phyloP scores from a whole-genome alignment of 2,329 filamentous ascomycete genomes.

The Scedosporium minutisporum region DNA sequence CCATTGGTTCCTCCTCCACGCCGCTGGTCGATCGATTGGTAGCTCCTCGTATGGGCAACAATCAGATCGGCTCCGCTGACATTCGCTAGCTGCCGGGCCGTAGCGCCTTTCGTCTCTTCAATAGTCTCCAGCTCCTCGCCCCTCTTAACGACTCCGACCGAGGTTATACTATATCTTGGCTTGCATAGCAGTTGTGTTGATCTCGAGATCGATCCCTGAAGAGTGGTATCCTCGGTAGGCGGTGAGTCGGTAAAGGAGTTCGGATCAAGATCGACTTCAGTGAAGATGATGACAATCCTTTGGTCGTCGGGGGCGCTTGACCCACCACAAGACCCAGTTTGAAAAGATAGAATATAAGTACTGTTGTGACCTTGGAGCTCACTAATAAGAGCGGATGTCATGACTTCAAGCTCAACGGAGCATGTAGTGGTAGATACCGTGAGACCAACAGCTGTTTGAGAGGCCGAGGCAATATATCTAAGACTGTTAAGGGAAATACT shows the following conservation, averaged over 20 bases:
- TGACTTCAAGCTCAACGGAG: background rate
- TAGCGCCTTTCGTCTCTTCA: slow-evolving; percentile 1
- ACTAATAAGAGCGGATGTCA: background rate
- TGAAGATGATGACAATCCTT: slow-evolving; percentile 16
- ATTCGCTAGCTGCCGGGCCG: slow-evolving; percentile 10
- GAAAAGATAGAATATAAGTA: slow-evolving; percentile 13
- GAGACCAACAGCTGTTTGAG: slow-evolving; percentile 10
- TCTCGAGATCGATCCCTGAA: slow-evolving; percentile 13
- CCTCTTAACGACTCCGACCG: slow-evolving; percentile 15
- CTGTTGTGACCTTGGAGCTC: background rate
- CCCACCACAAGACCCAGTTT: slow-evolving; percentile 13
- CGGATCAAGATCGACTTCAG: slow-evolving; percentile 11
- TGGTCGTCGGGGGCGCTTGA: slow-evolving; percentile 13
- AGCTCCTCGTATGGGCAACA: slow-evolving; percentile 10
- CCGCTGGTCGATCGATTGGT: background rate
- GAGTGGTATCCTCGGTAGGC: slow-evolving; percentile 7
- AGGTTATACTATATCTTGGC: slow-evolving; percentile 15
- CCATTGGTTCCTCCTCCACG: background rate
- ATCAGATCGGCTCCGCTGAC: slow-evolving; percentile 18
- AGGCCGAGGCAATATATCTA: slow-evolving; percentile 7
- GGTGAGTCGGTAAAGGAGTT: slow-evolving; percentile 3
- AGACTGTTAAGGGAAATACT: slow-evolving; percentile 15
- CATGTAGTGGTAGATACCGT: slow-evolving; percentile 16
- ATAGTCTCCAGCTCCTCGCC: slow-evolving; percentile 13
- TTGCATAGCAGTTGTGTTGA: slow-evolving; percentile 19